Percentiles rank a stretch among this genome's conserved stretches.
Conservation (phyloP, 169 alveolate genomes). For the Plasmodium malariae region DNA sequence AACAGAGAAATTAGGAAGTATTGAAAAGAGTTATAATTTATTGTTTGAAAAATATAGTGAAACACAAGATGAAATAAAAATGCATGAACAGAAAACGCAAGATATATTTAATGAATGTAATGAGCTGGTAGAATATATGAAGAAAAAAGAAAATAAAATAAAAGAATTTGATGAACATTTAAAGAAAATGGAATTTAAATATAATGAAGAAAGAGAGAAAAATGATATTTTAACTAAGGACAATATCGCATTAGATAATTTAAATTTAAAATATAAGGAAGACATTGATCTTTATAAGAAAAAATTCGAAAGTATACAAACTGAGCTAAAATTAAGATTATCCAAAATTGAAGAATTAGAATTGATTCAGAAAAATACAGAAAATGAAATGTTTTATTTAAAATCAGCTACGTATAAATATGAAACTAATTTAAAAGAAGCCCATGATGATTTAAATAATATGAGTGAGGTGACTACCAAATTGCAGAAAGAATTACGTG, state of each 20-base stretch:
- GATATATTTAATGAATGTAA: conserved; percentile 77
- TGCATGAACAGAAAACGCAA: conserved; percentile 75
- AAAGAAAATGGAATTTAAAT: conserved; percentile 76
- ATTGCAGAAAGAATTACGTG: conserved; percentile 27
- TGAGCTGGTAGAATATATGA: conserved; percentile 76
- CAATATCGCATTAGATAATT: conserved; percentile 55
- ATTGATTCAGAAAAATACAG: conserved; percentile 62
- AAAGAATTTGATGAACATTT: conserved; percentile 75
- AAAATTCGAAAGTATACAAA: conserved; percentile 56
- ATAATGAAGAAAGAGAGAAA: conserved; percentile 75
- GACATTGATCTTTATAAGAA: conserved; percentile 72
- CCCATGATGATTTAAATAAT: conserved; percentile 72
- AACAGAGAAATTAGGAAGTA: conserved; percentile 52
- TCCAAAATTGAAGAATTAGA: conserved; percentile 74
- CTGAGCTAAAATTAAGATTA: conserved; percentile 65
- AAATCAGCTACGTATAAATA: conserved; percentile 71
- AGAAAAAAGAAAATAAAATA: conserved; percentile 70
- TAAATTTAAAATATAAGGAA: conserved; percentile 68
- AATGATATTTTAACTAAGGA: conserved; percentile 75
- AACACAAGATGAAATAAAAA: conserved; percentile 76
- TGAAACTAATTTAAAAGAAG: conserved; percentile 71
- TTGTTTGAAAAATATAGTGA: conserved; percentile 67
- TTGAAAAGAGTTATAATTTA: conserved; percentile 72
- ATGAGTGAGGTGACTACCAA: conserved; percentile 20
- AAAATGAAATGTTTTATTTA: conserved; percentile 72